Evolutionary conservation across 805 yeast species (phyloP).

Genomic region (Lachancea waltii): DNA sequence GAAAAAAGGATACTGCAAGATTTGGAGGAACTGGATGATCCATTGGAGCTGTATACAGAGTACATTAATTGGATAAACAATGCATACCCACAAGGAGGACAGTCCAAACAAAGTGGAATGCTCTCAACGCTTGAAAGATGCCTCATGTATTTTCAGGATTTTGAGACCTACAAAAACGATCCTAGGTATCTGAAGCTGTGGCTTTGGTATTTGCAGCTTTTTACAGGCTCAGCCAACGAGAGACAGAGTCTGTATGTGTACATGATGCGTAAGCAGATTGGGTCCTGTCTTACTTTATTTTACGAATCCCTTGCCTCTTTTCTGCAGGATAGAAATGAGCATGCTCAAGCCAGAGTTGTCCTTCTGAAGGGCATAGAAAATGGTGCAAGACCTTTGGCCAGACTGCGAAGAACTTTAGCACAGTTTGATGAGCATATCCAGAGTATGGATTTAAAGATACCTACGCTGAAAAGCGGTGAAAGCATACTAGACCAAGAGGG

Average conservation of each 20-base stretch:
- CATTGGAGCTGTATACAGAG: conserved; percentile 66
- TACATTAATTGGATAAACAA: conserved; percentile 69
- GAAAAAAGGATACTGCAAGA: conserved; percentile 43
- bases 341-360: conserved; percentile 15
- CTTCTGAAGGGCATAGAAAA: conserved; percentile 34
- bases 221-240: conserved; percentile 40
- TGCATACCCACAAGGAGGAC: conserved; percentile 56
- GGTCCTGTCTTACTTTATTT: conserved; percentile 55
- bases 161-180: conserved; percentile 67
- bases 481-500: conserved; percentile 3
- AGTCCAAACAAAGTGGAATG: conserved; percentile 57
- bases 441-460: conserved; percentile 10
- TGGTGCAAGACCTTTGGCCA: conserved; percentile 57
- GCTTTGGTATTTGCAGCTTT: conserved; percentile 59
- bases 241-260: conserved; percentile 68
- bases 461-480: not conserved
- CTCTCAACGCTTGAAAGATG: conserved; percentile 62
- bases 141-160: conserved; percentile 60
- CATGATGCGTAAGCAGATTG: conserved; percentile 66
- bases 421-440: conserved; percentile 14
- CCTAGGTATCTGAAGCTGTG: conserved; percentile 74
- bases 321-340: conserved; percentile 13
- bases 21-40: conserved; percentile 71
- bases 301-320: conserved; percentile 74
- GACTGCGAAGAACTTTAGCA: conserved; percentile 31